These are phyloP conservation scores for Termitomyces sp. DNA, from an alignment of 768 basidiomycete genomes.

Conservation along the genomic window DNA sequence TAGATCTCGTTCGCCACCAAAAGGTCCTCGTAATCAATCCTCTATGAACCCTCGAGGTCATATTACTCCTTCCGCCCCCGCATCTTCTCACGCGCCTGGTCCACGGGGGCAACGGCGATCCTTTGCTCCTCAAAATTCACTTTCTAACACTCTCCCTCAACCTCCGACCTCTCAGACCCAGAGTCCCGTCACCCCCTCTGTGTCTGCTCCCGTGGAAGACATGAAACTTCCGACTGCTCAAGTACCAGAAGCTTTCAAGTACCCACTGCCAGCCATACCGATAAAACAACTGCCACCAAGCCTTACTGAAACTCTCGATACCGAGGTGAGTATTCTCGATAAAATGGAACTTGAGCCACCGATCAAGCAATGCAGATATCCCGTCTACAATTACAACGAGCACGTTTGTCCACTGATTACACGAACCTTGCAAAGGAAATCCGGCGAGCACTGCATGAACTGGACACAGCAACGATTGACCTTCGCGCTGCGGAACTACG, in stretches of 20 bases:
- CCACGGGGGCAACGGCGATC: constrained; percentile 16
- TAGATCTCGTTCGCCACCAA: constrained; percentile 31
- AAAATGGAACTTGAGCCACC: neutral
- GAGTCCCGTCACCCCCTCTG: neutral
- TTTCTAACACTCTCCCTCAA: neutral
- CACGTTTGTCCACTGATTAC: constrained; percentile 34
- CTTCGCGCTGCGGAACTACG: constrained; percentile 53
- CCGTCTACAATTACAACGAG: constrained; percentile 33
- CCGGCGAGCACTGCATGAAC: constrained; percentile 53
- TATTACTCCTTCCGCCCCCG: constrained; percentile 14
- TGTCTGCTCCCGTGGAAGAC: constrained; percentile 3
- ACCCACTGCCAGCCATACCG: constrained; percentile 26
- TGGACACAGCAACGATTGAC: constrained; percentile 57
- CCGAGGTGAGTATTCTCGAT: constrained; percentile 7
- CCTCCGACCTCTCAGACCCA: constrained; percentile 2
- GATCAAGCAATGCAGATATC: constrained; percentile 19
- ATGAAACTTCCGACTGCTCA: neutral
- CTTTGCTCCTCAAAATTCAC: constrained; percentile 5
- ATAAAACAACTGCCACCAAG: constrained; percentile 20
- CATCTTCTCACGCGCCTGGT: constrained; percentile 15
- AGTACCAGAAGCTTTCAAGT: constrained; percentile 1
- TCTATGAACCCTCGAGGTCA: constrained; percentile 14
- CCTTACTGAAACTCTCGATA: constrained; percentile 21
- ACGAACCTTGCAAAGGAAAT: constrained; percentile 31
- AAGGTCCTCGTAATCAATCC: constrained; percentile 28